phyloP scores from a whole-genome alignment of 495 filamentous ascomycete genomes.

The Rhypophila decipiens region DNA sequence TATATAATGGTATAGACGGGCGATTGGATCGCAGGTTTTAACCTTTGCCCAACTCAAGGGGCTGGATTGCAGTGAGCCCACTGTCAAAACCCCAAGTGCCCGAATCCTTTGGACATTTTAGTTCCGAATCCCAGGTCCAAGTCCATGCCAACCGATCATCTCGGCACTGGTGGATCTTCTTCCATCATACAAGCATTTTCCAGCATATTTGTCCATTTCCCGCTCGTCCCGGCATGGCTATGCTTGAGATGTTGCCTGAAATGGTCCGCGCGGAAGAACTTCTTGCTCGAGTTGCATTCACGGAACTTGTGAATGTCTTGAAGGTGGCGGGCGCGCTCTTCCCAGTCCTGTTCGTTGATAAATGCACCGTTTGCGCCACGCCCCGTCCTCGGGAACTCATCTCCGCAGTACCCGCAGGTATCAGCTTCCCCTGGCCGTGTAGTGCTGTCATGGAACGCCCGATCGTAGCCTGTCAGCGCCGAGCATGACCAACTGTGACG shows the following conservation, averaged over 20 bases:
- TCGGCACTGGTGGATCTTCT: constrained; percentile 45
- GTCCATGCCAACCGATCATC: too few species aligned
- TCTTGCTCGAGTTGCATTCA: constrained; percentile 97
- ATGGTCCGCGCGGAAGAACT: constrained; percentile 96
- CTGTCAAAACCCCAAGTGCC: too few species aligned
- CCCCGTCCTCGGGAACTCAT: constrained; percentile 73
- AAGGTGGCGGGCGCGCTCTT: constrained; percentile 74
- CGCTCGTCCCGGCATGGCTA: constrained; percentile 91
- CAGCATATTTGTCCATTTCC: constrained; percentile 98
- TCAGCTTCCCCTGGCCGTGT: constrained; percentile 56
- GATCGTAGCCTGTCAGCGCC: constrained; percentile 66
- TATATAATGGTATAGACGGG: too few species aligned
- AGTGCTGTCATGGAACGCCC: constrained; percentile 79
- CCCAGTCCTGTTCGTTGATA: constrained; percentile 66
- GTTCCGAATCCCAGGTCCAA: too few species aligned
- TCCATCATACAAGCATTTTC: constrained; percentile 98
- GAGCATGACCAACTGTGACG: constrained; percentile 98
- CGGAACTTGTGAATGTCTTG: constrained; percentile 91
- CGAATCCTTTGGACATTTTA: too few species aligned
- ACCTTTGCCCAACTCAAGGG: too few species aligned
- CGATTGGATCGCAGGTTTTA: too few species aligned
- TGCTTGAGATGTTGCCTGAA: constrained; percentile 98
- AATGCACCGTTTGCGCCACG: constrained; percentile 16
- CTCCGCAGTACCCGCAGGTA: constrained; percentile 91
- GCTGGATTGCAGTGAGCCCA: too few species aligned